Evolutionary conservation across 768 basidiomycete species (phyloP), one percentile per base, ranked within the genome.

Genomic region (Amanita muscaria): DNA sequence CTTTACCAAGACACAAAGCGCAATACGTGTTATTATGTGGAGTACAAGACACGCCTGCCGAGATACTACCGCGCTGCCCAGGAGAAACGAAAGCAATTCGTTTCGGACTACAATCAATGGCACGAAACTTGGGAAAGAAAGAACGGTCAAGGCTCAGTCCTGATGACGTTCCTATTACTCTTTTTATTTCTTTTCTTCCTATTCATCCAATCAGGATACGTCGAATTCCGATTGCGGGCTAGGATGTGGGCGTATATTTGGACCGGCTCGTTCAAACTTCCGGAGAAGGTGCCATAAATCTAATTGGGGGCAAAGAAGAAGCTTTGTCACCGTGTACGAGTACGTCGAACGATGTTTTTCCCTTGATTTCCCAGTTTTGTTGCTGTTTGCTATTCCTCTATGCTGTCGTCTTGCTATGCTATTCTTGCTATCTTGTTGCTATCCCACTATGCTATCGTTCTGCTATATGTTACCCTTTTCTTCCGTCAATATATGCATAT

Each of bases 111-210:
- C 44, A 38, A 30, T 12, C 16, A 30, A 15, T 37, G 35, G 33
- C 34, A 44, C 24, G n/a, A 24, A n/a, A 24, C 23, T 29, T 44
- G 43, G 43, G 43, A 44, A 36, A 27, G 15, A 38, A 24, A 45
- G 14, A 29, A 37, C 19, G 36, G 44, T 23, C 25, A n/a, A 9
- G 25, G 27, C 14, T 38, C 27, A 27, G 36, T 45, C 8, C 16
- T 29, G n/a, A 14, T 34, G 32, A 25, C 16, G 8, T 44, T 30
- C 24, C 10, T 45, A 7, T 18, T 45, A 25, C 15, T 45, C 18
- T 31, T 36, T 32, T 16, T 44, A 6, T 19, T 44, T 12, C 19
- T 45, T 14, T 38, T 38, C 7, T 38, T 21, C n/a, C 14, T 30
- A 19, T 45, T 45, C 7, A 14, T 45, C 25, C 15, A n/a, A 12